Evolutionary conservation across 2,329 filamentous ascomycete species (phyloP).

Genomic region (Fusarium acutatum): DNA sequence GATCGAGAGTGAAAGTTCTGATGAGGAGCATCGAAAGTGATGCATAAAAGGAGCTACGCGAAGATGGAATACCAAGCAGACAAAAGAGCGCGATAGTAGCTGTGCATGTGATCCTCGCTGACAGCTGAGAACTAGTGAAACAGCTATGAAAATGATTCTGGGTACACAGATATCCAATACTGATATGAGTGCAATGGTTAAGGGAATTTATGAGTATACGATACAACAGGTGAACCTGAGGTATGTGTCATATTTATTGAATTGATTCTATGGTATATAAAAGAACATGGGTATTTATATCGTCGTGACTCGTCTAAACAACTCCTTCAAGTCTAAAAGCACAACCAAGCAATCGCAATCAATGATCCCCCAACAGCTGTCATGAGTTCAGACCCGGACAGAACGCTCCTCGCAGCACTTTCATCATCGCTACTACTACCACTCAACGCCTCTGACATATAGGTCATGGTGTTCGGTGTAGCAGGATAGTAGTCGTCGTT

Average conservation of each 20-base stretch:
- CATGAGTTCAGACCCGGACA: not conserved
- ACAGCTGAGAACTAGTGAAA: too few species aligned
- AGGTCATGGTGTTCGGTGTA: constrained; percentile 50
- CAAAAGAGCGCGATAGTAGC: not conserved
- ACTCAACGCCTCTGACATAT: constrained; percentile 1
- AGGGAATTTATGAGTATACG: not conserved
- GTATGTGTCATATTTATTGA: not conserved
- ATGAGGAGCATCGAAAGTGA: constrained; percentile 1
- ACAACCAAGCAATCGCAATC: constrained; percentile 6
- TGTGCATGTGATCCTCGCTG: rapidly evolving
- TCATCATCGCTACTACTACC: not conserved
- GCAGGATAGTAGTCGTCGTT: constrained; percentile 63
- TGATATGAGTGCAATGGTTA: too few species aligned
- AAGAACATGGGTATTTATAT: constrained; percentile 13
- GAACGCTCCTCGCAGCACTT: not conserved
- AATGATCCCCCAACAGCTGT: constrained; percentile 6
- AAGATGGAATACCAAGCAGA: rapidly evolving
- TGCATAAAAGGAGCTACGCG: not conserved
- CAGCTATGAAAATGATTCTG: not conserved
- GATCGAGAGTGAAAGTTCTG: not conserved
- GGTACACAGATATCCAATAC: not conserved
- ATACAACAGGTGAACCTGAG: not conserved
- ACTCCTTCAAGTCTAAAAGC: constrained; percentile 1
- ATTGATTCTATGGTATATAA: not conserved
- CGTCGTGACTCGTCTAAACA: constrained; percentile 9